A percentile compares a stretch with the other conserved stretches of the same genome.
These are phyloP conservation scores for Phytophthora quininea DNA, from an alignment of 352 stramenopile genomes.

Conservation along the genomic window DNA sequence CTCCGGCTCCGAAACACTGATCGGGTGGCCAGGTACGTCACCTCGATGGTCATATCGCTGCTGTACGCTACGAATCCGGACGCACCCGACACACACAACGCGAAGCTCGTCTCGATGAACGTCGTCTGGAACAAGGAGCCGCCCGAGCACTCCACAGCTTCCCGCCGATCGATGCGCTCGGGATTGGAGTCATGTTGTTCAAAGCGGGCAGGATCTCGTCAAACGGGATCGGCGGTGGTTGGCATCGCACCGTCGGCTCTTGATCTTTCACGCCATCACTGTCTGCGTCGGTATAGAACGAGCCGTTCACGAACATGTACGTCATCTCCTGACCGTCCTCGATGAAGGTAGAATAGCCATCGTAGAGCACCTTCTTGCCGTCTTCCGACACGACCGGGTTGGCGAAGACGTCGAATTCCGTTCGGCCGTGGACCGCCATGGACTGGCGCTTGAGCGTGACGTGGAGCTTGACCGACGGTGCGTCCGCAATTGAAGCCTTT, in stretches of 20 bases:
- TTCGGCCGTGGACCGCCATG: slow-evolving; percentile 36
- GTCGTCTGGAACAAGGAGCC: slow-evolving; percentile 19
- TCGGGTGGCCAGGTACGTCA: slow-evolving; percentile 4
- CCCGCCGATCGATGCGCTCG: not conserved
- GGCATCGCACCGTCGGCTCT: slow-evolving; percentile 12
- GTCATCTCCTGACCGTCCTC: slow-evolving; percentile 19
- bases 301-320: slow-evolving; percentile 32
- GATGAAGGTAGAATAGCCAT: slow-evolving; percentile 28
- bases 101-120: slow-evolving; percentile 21
- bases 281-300: slow-evolving; percentile 11
- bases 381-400: slow-evolving; percentile 27
- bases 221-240: slow-evolving; percentile 23
- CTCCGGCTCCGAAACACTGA: not conserved
- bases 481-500: slow-evolving; percentile 2
- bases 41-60: slow-evolving; percentile 23
- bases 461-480: slow-evolving; percentile 35
- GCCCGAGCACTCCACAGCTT: slow-evolving; percentile 12
- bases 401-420: slow-evolving; percentile 41
- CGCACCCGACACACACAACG: slow-evolving; percentile 14
- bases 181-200: slow-evolving; percentile 7
- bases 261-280: not conserved
- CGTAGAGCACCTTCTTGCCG: slow-evolving; percentile 29
- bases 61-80: slow-evolving; percentile 22
- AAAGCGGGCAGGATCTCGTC: slow-evolving; percentile 28
- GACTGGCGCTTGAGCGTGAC: slow-evolving; percentile 37